These are phyloP conservation scores for Gonium pectorale DNA, from an alignment of 139 green algal genomes.

Conservation along the genomic window DNA sequence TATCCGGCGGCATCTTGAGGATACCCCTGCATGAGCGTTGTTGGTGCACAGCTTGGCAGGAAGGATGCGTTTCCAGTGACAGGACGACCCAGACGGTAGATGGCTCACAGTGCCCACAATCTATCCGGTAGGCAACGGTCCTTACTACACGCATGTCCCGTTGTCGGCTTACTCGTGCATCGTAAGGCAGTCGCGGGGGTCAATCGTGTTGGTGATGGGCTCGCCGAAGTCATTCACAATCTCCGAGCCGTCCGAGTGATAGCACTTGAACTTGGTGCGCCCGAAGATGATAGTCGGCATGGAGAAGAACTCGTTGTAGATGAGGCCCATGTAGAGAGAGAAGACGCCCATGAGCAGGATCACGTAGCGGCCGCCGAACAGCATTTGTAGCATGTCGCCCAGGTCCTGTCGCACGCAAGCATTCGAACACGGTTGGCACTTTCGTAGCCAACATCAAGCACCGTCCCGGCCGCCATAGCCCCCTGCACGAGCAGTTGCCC, in stretches of 20 bases:
- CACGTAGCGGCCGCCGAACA: conserved; percentile 77
- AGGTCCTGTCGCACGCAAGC: no score
- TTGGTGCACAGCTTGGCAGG: no score
- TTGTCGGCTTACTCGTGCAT: conserved; percentile 15
- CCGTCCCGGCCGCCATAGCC: no score
- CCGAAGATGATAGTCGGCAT: conserved; percentile 94
- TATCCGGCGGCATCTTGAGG: conserved; percentile 4
- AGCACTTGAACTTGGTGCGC: conserved; percentile 38
- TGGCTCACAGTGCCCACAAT: no score
- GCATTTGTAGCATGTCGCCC: conserved; percentile 44
- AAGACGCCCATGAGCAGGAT: conserved; percentile 97
- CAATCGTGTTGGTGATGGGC: conserved; percentile 10
- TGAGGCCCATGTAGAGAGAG: conserved; percentile 92
- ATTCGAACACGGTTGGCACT: no score
- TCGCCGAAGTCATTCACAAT: background rate
- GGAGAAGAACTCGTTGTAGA: conserved; percentile 99
- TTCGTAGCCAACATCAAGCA: no score
- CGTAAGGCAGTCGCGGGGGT: conserved; percentile 19
- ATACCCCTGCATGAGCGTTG: background rate
- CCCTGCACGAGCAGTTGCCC: no score
- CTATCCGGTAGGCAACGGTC: no score
- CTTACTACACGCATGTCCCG: no score
- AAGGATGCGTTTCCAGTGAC: no score
- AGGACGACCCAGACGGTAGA: no score
- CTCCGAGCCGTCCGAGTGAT: background rate